A percentile compares a stretch with the other conserved stretches of the same genome.
phyloP scores from a whole-genome alignment of 805 yeast genomes.

The Candida insectalens region DNA sequence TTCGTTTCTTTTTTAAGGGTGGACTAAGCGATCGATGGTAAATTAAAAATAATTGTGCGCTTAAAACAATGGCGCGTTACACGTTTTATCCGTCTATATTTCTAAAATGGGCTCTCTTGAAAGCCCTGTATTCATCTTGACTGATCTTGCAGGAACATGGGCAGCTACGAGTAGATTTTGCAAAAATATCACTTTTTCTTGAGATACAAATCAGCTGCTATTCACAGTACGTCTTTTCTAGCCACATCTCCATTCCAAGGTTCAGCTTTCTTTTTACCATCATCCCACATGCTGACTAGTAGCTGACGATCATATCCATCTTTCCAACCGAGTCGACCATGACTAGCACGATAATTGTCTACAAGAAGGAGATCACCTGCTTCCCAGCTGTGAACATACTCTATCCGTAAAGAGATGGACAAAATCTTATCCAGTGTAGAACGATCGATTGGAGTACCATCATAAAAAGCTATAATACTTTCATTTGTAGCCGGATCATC shows the following conservation, averaged over 20 bases:
- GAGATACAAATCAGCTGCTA: background rate
- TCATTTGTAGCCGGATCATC: constrained; percentile 18
- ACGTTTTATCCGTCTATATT: background rate
- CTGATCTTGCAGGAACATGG: no score
- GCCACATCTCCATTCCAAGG: background rate
- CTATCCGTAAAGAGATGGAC: constrained; percentile 11
- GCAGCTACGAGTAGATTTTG: no score
- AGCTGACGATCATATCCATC: constrained; percentile 20
- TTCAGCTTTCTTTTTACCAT: constrained; percentile 2
- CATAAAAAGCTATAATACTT: constrained; percentile 9
- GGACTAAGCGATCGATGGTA: no score
- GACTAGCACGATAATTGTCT: constrained; percentile 26
- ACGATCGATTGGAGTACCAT: constrained; percentile 11
- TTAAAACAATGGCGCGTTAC: no score
- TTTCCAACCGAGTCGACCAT: constrained; percentile 24
- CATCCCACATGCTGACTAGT: constrained; percentile 29
- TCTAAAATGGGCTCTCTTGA: constrained; percentile 7
- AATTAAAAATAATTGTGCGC: no score
- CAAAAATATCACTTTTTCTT: no score
- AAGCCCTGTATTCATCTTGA: constrained; percentile 36
- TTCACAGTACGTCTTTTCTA: background rate
- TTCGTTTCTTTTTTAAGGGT: no score
- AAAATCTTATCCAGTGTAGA: constrained; percentile 12
- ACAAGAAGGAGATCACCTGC: constrained; percentile 25
- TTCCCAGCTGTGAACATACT: constrained; percentile 22